A percentile compares a stretch with the other conserved stretches of the same genome.
phyloP scores from a whole-genome alignment of 257 asterid genomes.

The Plectranthus barbatus region DNA sequence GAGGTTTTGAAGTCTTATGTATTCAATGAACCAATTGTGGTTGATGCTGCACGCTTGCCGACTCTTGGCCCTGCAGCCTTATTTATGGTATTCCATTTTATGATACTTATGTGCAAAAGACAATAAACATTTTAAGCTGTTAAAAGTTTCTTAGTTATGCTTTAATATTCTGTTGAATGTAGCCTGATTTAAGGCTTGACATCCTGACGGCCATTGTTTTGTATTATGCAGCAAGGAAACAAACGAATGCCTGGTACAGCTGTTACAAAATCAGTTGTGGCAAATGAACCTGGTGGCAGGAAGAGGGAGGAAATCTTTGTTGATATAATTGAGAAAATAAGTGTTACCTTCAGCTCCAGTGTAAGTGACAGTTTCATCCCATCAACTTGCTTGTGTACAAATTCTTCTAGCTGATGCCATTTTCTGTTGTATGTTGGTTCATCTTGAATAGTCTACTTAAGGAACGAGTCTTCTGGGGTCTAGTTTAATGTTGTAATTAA shows the following conservation, averaged over 20 bases:
- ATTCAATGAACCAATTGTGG: slow-evolving; percentile 93
- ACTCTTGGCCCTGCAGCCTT: slow-evolving; percentile 92
- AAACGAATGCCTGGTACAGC: slow-evolving; percentile 99
- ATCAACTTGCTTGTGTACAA: neutral
- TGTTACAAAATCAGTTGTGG: slow-evolving; percentile 92
- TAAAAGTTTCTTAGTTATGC: slow-evolving; percentile 1
- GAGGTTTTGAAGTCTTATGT: slow-evolving; percentile 89
- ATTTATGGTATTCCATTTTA: slow-evolving; percentile 65
- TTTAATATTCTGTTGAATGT: slow-evolving; percentile 1
- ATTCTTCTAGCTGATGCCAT: slow-evolving; percentile 2
- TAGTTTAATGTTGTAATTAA: neutral
- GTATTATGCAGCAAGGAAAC: slow-evolving; percentile 78
- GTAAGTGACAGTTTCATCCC: slow-evolving; percentile 48
- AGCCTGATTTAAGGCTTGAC: neutral
- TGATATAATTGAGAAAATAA: slow-evolving; percentile 96
- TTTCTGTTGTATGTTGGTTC: slow-evolving; percentile 5
- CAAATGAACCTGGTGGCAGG: slow-evolving; percentile 94
- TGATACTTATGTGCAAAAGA: neutral
- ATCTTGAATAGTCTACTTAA: neutral
- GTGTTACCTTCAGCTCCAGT: slow-evolving; percentile 96
- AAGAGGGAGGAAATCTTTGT: slow-evolving; percentile 98
- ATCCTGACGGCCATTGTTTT: slow-evolving; percentile 21
- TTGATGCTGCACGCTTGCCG: slow-evolving; percentile 86
- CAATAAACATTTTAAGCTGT: neutral
- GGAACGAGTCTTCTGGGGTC: neutral